These are phyloP conservation scores for Stylosanthes scabra DNA, from an alignment of 331 rosid species.

Conservation along the genomic window DNA sequence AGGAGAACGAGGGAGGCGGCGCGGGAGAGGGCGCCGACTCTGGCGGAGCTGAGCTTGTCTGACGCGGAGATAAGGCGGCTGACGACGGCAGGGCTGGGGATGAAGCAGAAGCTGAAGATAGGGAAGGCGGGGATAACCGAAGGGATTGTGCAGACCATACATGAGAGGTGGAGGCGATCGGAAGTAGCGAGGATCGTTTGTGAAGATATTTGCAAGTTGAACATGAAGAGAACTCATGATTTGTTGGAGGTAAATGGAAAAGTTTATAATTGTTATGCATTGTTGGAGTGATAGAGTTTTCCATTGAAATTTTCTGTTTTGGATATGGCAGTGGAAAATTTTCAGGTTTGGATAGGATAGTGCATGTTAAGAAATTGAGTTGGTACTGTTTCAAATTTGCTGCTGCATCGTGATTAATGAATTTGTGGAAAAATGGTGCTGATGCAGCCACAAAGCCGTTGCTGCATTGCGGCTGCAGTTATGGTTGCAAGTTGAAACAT, in stretches of 20 bases:
- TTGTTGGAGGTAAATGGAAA: conserved; percentile 73
- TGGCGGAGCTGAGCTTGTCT: conserved; percentile 84
- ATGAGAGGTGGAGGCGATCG: conserved; percentile 80
- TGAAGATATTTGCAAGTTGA: conserved; percentile 77
- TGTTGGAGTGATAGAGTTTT: neutral
- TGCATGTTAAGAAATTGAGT: conserved; percentile 21
- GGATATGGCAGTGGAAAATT: conserved; percentile 4
- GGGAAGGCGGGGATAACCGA: conserved; percentile 98
- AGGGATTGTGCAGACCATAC: conserved; percentile 89
- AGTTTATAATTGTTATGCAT: neutral
- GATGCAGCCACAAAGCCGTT: neutral
- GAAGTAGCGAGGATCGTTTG: conserved; percentile 81
- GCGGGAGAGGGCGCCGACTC: conserved; percentile 62
- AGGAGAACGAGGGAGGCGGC: conserved; percentile 31
- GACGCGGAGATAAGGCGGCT: conserved; percentile 67
- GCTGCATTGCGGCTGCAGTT: neutral
- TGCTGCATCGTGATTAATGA: neutral
- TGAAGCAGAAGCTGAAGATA: conserved; percentile 72
- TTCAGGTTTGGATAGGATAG: neutral
- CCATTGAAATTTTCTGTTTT: conserved; percentile 11
- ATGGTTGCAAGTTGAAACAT: neutral
- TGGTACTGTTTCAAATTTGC: neutral
- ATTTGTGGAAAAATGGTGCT: neutral
- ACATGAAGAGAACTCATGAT: conserved; percentile 97
- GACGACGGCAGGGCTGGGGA: conserved; percentile 53